phyloP scores from a whole-genome alignment of 441 rosid genomes.

The Croton setiger region DNA sequence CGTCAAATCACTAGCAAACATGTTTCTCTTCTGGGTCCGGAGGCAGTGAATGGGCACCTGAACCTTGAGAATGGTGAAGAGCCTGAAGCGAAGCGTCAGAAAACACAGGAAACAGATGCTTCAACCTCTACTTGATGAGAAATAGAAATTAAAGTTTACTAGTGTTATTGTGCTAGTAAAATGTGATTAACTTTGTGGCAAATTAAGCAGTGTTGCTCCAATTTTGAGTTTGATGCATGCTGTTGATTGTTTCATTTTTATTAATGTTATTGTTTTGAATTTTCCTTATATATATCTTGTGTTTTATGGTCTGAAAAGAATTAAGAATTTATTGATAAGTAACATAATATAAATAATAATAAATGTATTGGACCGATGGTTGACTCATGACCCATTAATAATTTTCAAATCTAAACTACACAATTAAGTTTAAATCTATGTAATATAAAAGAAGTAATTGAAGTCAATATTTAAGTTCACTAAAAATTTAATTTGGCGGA shows the following conservation, averaged over 20 bases:
- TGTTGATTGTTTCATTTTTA: neutral
- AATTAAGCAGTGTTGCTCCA: conserved; percentile 13
- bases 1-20: conserved; percentile 93
- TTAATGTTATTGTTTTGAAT: neutral
- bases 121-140: conserved; percentile 10
- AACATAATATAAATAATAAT: too few species aligned
- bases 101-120: conserved; percentile 40
- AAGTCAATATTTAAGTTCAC: too few species aligned
- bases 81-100: conserved; percentile 47
- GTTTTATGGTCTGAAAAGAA: too few species aligned
- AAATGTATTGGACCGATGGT: too few species aligned
- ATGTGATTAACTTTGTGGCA: neutral
- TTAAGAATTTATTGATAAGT: too few species aligned
- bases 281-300: too few species aligned
- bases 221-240: conserved; percentile 19
- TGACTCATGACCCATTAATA: too few species aligned
- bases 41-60: conserved; percentile 76
- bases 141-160: neutral
- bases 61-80: conserved; percentile 42
- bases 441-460: too few species aligned
- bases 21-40: conserved; percentile 83
- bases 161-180: neutral
- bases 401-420: too few species aligned
- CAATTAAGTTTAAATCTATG: too few species aligned
- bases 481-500: too few species aligned